Base-by-base conservation (phyloP, 306 rosid species). In the Mimosa pudica region DNA sequence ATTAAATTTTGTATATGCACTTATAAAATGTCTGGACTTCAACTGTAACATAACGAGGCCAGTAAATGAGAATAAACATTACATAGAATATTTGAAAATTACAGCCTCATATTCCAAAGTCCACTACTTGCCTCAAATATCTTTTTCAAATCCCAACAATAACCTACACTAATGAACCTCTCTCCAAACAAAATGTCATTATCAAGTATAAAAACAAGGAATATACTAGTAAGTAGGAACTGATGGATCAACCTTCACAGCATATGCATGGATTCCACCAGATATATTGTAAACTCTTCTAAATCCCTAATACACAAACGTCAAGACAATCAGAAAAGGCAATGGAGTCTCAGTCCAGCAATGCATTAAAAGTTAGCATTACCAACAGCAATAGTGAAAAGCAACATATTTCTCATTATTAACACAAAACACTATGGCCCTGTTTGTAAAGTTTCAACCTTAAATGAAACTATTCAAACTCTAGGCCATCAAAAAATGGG, bases 251-350 rank as follows among this genome's bases (percentile, higher is more conserved):
- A 82, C 92, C 83, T 88, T 85, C 30, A 49, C 78, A 48, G 97
- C 88, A 86, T 94, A 94, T 67, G 92, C 97, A 87, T 94, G 91
- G 77, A 94, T 92, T 78, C 98, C 98, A 4, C 98, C 97, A 11
- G 91, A 71, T 60, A 94, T 41, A 82, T 92, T 94, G 93, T 61
- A 94, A 44, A 94, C 85, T 86, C 82, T 92, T 89, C 78, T 86
- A 65, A 94, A 94, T 47, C 98, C 98, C 98, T 94, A 89, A 70
- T 81, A 77, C 45, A 78, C 73, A 46, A 66, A 30, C 32, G 83
- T 60, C 47, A 73, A 30, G 75, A 74, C 65, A 82, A 55, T 65
- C 49, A 71, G 61, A 32, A 48, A 24, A 18, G n/a, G 54, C 44
- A 32, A 17, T 32, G 30, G 18, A 47, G 20, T 6, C 42, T 70